phyloP scores from a whole-genome alignment of 805 yeast species.

The Schizosaccharomyces cryophilus region DNA sequence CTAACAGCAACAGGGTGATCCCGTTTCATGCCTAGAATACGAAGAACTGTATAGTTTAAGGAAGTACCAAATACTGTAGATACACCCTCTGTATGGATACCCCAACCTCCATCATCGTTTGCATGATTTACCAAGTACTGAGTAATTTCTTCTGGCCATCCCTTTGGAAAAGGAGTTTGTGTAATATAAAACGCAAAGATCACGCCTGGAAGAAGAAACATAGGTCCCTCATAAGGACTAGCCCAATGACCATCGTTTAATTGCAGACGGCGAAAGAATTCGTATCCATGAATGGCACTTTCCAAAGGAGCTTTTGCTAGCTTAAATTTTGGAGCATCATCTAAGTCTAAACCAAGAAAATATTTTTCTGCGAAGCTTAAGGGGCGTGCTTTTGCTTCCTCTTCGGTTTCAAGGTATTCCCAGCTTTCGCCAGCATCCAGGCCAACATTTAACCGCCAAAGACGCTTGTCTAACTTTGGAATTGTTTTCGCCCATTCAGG shows the following conservation, averaged over 20 bases:
- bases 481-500: not conserved
- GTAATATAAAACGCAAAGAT: conserved; percentile 52
- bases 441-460: not conserved
- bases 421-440: conserved; percentile 26
- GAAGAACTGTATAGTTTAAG: conserved; percentile 56
- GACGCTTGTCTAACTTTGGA: not conserved
- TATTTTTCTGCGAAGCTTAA: conserved; percentile 36
- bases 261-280: conserved; percentile 45
- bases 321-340: conserved; percentile 16
- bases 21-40: conserved; percentile 51
- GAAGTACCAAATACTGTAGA: conserved; percentile 89
- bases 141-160: conserved; percentile 40
- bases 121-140: conserved; percentile 76
- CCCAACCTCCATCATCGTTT: conserved; percentile 99
- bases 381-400: conserved; percentile 15
- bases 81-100: conserved; percentile 74
- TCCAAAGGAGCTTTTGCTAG: conserved; percentile 23
- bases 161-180: conserved; percentile 40
- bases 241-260: conserved; percentile 66
- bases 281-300: conserved; percentile 51
- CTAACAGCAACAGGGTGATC: conserved; percentile 55
- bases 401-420: conserved; percentile 26
- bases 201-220: conserved; percentile 87
- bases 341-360: conserved; percentile 20
- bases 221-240: conserved; percentile 86